A percentile compares a stretch with the other conserved stretches of the same genome.
phyloP scores from a whole-genome alignment of 768 basidiomycete species.

The Russula sp. region DNA sequence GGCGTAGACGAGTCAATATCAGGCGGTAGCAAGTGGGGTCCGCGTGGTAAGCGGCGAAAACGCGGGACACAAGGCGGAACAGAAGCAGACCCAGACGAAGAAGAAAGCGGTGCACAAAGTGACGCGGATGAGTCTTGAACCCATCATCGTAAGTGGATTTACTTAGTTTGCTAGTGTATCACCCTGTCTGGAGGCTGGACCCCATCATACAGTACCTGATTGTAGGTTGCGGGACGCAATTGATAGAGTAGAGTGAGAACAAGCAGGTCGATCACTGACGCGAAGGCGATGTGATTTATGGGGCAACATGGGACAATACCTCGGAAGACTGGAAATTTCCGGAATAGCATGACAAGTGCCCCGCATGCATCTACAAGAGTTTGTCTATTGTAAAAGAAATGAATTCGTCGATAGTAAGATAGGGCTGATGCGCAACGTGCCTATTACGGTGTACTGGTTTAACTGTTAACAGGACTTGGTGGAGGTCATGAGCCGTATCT shows the following conservation, averaged over 20 bases:
- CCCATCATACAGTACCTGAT: not conserved
- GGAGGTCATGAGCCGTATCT: too few species aligned
- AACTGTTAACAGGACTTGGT: too few species aligned
- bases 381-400: too few species aligned
- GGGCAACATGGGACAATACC: too few species aligned
- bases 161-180: conserved; percentile 3
- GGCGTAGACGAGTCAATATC: conserved; percentile 47
- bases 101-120: conserved; percentile 6
- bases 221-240: not conserved
- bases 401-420: too few species aligned
- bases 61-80: conserved; percentile 9
- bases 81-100: not conserved
- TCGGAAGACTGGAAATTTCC: too few species aligned
- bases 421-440: too few species aligned
- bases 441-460: too few species aligned
- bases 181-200: not conserved
- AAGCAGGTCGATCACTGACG: too few species aligned
- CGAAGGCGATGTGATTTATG: too few species aligned
- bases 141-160: not conserved
- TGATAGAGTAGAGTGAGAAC: not conserved
- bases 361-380: too few species aligned
- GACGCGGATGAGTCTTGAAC: conserved; percentile 5
- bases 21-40: conserved; percentile 28
- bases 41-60: conserved; percentile 28
- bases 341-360: too few species aligned